Evolutionary conservation across 2,329 filamentous ascomycete species (phyloP).

Genomic region (Sphaerulina musiva): DNA sequence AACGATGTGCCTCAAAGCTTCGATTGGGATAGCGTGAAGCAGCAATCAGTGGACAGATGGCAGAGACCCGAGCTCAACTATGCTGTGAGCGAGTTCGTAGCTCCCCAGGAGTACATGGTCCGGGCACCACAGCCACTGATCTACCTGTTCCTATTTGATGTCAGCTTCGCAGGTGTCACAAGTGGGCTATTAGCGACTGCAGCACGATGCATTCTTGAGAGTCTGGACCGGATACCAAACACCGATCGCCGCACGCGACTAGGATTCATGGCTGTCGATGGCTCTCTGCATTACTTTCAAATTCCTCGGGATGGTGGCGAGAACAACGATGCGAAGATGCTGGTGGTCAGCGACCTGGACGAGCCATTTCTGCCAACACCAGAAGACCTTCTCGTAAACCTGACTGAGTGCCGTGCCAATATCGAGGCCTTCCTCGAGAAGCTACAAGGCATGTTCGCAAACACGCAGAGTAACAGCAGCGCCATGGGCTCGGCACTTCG

Average conservation of each 20-base stretch:
- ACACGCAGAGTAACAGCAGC: conserved; percentile 81
- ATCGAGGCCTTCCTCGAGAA: conserved; percentile 87
- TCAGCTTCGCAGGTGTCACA: conserved; percentile 83
- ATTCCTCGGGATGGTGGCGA: conserved; percentile 85
- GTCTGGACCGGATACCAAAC: conserved; percentile 95
- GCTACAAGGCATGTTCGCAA: conserved; percentile 93
- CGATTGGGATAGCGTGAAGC: conserved; percentile 89
- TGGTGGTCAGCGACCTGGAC: conserved; percentile 90
- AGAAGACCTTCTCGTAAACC: conserved; percentile 79
- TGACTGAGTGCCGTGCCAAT: conserved; percentile 82
- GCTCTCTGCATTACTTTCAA: conserved; percentile 90
- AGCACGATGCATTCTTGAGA: conserved; percentile 89
- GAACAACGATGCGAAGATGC: conserved; percentile 77
- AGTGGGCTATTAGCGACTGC: conserved; percentile 87
- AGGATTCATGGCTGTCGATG: conserved; percentile 93
- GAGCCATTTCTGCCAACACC: conserved; percentile 95
- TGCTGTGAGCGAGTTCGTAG: conserved; percentile 94
- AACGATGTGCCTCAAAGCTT: conserved; percentile 99
- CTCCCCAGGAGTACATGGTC: conserved; percentile 99
- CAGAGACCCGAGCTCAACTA: conserved; percentile 89
- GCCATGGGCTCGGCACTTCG: conserved; percentile 91
- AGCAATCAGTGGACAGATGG: conserved; percentile 89
- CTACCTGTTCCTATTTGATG: conserved; percentile 91
- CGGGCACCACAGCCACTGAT: conserved; percentile 91
- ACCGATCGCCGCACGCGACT: conserved; percentile 86